Conservation (phyloP, 2,329 filamentous ascomycete genomes). For the Talaromyces piceae region DNA sequence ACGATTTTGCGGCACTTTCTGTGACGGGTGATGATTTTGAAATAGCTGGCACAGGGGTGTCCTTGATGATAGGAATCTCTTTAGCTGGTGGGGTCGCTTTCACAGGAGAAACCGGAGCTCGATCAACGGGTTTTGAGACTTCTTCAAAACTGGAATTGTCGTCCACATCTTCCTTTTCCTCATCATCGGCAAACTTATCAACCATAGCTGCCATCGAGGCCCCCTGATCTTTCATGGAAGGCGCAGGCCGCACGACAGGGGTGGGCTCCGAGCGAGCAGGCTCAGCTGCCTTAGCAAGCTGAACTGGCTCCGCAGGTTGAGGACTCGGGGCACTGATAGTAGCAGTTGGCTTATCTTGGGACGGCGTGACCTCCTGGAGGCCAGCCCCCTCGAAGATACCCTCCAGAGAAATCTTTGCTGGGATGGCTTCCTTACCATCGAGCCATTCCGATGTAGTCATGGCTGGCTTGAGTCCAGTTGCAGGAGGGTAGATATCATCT, state of each 20-base stretch:
- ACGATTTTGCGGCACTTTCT: conserved; percentile 17
- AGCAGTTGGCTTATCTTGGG: conserved; percentile 29
- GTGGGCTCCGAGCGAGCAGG: conserved; percentile 21
- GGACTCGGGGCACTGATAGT: conserved; percentile 40
- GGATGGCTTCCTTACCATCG: conserved; percentile 71
- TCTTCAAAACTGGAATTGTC: conserved; percentile 83
- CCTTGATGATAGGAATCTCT: conserved; percentile 1
- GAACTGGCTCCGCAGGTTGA: conserved; percentile 32
- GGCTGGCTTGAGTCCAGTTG: conserved; percentile 69
- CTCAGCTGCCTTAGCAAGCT: conserved; percentile 25
- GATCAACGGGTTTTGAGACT: conserved; percentile 65
- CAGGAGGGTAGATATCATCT: conserved; percentile 91
- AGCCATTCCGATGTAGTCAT: conserved; percentile 79
- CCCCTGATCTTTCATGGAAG: conserved; percentile 76
- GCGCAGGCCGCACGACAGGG: conserved; percentile 46
- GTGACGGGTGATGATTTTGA: conserved; percentile 33
- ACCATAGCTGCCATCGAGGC: conserved; percentile 78
- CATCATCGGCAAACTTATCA: conserved; percentile 74
- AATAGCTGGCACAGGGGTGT: conserved; percentile 9
- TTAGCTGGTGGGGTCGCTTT: conserved; percentile 1
- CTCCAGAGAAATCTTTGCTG: conserved; percentile 89
- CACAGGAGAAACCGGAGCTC: conserved; percentile 28
- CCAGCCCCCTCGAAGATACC: conserved; percentile 80
- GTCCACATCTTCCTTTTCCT: conserved; percentile 44
- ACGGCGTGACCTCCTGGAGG: conserved; percentile 62